These are phyloP conservation scores for Pouteria glomerata DNA, from an alignment of 148 eudicot genomes.

Conservation along the genomic window DNA sequence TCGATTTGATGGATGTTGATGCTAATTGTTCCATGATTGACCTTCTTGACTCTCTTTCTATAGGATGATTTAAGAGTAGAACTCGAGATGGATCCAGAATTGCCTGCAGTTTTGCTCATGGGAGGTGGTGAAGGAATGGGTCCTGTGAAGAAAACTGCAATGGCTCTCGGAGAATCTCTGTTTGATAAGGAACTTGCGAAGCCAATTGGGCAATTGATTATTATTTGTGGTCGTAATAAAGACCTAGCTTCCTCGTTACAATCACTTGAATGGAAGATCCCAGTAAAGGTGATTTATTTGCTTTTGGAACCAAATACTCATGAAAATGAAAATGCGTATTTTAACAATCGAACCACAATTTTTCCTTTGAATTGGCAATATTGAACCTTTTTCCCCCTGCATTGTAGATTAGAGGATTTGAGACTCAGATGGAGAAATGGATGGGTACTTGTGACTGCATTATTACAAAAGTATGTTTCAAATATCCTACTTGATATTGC, in stretches of 20 bases:
- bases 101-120: conserved; percentile 88
- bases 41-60: not conserved
- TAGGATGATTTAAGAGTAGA: conserved; percentile 81
- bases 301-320: not conserved
- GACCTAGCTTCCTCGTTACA: conserved; percentile 50
- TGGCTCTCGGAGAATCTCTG: conserved; percentile 69
- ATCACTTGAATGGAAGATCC: conserved; percentile 85
- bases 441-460: conserved; percentile 99
- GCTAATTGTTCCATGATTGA: conserved; percentile 2
- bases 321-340: not conserved
- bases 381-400: not conserved
- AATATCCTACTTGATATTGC: not conserved
- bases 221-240: conserved; percentile 89
- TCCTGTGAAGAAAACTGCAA: conserved; percentile 84
- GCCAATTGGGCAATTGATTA: conserved; percentile 80
- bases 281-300: conserved; percentile 55
- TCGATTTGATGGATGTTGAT: not conserved
- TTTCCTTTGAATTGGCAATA: not conserved
- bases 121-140: conserved; percentile 99
- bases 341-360: not conserved
- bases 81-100: conserved; percentile 64
- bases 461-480: conserved; percentile 66
- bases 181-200: conserved; percentile 47
- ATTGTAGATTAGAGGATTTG: conserved; percentile 74
- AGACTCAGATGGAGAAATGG: conserved; percentile 94